A percentile compares a stretch with the other conserved stretches of the same genome.
phyloP scores from a whole-genome alignment of 805 yeast species.

The Candida tibetensis region DNA sequence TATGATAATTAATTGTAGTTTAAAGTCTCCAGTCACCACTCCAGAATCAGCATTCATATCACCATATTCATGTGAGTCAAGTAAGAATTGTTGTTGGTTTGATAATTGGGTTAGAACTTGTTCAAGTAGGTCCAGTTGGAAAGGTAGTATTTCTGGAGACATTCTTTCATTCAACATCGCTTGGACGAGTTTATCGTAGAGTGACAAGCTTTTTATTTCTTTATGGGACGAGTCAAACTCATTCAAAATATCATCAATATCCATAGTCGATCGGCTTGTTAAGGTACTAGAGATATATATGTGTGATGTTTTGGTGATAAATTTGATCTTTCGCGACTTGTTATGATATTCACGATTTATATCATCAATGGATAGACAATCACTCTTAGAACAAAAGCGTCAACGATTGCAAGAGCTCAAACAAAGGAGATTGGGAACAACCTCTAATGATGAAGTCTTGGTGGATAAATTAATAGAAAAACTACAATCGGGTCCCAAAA shows the following conservation, averaged over 20 bases:
- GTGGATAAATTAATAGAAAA: conserved; percentile 18
- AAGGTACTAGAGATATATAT: neutral
- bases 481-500: conserved; percentile 5
- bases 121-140: conserved; percentile 58
- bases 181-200: conserved; percentile 46
- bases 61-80: conserved; percentile 74
- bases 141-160: conserved; percentile 84
- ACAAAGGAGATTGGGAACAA: conserved; percentile 18
- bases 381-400: conserved; percentile 38
- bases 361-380: conserved; percentile 38
- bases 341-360: no score
- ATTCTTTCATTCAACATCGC: conserved; percentile 84
- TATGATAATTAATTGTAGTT: conserved; percentile 75
- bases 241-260: conserved; percentile 67
- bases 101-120: conserved; percentile 58
- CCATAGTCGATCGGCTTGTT: conserved; percentile 36
- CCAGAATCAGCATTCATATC: conserved; percentile 45
- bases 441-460: conserved; percentile 8
- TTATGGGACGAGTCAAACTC: conserved; percentile 49
- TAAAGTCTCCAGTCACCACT: conserved; percentile 32
- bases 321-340: no score
- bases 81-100: conserved; percentile 68
- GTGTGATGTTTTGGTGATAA: no score
- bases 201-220: conserved; percentile 18
- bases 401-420: conserved; percentile 30